Evolutionary conservation across 1,284 basidiomycete species (phyloP).

Genomic region (Moesziomyces antarcticus): DNA sequence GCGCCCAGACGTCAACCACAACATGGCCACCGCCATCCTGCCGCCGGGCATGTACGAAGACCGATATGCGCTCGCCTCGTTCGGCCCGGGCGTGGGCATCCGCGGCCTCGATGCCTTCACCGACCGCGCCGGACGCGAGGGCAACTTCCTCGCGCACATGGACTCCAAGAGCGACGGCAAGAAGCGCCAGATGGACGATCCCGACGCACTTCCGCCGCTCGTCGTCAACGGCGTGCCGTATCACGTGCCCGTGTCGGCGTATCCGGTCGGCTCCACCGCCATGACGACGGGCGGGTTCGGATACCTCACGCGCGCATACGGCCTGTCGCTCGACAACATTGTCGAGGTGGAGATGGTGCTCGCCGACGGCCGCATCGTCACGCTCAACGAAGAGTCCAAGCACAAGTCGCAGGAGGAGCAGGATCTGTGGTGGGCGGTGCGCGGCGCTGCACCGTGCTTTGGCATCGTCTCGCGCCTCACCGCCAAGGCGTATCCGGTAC

Average conservation of each 20-base stretch:
- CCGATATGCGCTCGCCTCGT: constrained; percentile 45
- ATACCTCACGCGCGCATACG: constrained; percentile 83
- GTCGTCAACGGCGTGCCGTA: constrained; percentile 56
- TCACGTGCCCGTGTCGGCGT: constrained; percentile 67
- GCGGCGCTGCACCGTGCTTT: constrained; percentile 84
- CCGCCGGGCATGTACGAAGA: constrained; percentile 54
- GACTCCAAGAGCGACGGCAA: constrained; percentile 37
- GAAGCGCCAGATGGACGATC: constrained; percentile 13
- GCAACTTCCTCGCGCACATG: constrained; percentile 27
- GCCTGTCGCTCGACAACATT: constrained; percentile 71
- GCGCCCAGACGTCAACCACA: constrained; percentile 14
- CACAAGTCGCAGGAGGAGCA: constrained; percentile 58
- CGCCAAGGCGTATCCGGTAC: constrained; percentile 83
- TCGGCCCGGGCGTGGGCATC: constrained; percentile 56
- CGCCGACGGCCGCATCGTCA: constrained; percentile 59
- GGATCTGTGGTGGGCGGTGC: constrained; percentile 84
- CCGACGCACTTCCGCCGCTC: constrained; percentile 20
- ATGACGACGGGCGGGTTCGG: constrained; percentile 90
- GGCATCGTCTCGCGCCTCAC: constrained; percentile 89
- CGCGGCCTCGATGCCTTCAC: constrained; percentile 54
- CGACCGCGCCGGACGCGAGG: constrained; percentile 52
- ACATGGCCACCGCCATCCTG: constrained; percentile 32
- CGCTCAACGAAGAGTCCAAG: constrained; percentile 53
- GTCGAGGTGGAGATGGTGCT: constrained; percentile 63
- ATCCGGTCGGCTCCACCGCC: constrained; percentile 77